A percentile compares a stretch with the other conserved stretches of the same genome.
phyloP scores from a whole-genome alignment of 139 green algal genomes.

The Desmodesmus armatus region DNA sequence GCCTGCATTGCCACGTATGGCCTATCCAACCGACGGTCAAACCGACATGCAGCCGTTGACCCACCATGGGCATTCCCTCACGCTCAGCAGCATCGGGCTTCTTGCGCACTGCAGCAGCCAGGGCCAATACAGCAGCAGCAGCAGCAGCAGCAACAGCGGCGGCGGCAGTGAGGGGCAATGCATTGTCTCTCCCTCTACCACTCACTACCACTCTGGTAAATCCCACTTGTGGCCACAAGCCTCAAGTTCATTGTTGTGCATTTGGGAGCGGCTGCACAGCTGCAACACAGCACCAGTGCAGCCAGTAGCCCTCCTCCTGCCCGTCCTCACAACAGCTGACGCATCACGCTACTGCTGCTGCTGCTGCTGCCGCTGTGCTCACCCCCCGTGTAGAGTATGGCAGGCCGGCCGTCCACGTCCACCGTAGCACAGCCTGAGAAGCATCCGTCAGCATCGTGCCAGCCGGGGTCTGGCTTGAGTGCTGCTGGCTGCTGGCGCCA shows the following conservation, averaged over 20 bases:
- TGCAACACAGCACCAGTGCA: no score
- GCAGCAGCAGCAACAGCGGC: background rate
- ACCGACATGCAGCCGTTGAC: background rate
- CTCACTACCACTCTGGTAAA: no score
- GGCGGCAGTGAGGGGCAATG: no score
- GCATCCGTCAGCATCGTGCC: constrained; percentile 77
- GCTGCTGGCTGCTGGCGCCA: constrained; percentile 78
- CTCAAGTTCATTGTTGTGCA: background rate
- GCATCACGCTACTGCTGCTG: no score
- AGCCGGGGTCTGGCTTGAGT: constrained; percentile 67
- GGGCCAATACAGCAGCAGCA: background rate
- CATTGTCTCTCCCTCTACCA: no score
- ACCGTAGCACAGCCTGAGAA: constrained; percentile 77
- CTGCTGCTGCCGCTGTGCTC: constrained; percentile 25
- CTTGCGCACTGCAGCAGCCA: constrained; percentile 65
- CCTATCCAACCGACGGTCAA: no score
- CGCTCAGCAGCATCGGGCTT: constrained; percentile 37
- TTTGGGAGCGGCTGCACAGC: no score
- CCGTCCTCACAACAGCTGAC: no score
- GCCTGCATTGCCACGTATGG: no score
- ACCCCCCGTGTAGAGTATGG: constrained; percentile 75
- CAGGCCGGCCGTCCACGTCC: constrained; percentile 47
- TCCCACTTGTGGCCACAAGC: background rate
- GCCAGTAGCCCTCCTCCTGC: no score
- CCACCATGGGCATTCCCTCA: constrained; percentile 42